Evolutionary conservation across 331 rosid genomes (phyloP).

Genomic region (Malus hybrid): DNA sequence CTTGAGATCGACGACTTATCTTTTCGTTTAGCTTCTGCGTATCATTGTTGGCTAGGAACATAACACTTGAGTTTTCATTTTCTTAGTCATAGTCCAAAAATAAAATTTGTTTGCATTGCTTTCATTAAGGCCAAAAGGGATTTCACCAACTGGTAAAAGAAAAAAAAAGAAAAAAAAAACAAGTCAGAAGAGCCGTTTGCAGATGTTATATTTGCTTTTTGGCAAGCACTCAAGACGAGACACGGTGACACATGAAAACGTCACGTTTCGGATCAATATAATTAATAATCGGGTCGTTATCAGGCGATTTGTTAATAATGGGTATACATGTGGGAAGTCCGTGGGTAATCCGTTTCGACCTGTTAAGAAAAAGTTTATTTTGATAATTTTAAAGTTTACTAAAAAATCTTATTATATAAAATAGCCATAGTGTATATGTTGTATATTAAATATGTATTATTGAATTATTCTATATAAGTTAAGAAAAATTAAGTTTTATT

Average conservation of each 20-base stretch:
- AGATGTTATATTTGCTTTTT: background rate
- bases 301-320: accelerated
- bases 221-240: background rate
- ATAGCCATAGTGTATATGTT: too few species aligned
- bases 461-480: too few species aligned
- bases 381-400: too few species aligned
- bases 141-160: background rate
- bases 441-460: too few species aligned
- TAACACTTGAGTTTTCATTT: background rate
- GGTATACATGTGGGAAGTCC: too few species aligned
- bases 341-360: too few species aligned
- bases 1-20: background rate
- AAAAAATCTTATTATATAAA: too few species aligned
- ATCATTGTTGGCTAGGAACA: background rate
- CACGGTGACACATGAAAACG: too few species aligned
- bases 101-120: background rate
- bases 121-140: background rate
- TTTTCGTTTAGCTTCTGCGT: background rate
- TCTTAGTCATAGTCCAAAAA: background rate
- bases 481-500: too few species aligned
- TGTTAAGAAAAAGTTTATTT: too few species aligned
- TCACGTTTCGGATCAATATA: too few species aligned
- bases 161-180: background rate
- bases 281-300: too few species aligned
- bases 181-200: background rate